Conservation (phyloP, 208 protist genomes). For the Acanthamoeba royreba region DNA sequence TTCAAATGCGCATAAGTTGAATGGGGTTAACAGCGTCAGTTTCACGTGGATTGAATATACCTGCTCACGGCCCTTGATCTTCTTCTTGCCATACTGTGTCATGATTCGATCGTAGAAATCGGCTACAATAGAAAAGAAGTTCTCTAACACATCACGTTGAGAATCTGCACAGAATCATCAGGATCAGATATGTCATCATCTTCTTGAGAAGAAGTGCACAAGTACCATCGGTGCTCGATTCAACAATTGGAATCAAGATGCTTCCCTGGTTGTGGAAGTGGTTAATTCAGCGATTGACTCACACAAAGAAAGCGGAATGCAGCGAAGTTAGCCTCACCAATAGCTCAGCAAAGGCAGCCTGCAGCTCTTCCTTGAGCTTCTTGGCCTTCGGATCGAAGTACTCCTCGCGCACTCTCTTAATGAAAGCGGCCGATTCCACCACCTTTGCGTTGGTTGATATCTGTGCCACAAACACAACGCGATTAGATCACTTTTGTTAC, state of each 20-base stretch:
- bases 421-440: neutral
- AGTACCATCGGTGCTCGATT: neutral
- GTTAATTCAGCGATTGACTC: neutral
- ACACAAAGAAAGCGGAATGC: neutral
- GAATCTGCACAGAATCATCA: neutral
- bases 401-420: neutral
- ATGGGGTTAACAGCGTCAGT: too few species aligned
- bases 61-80: conserved; percentile 30
- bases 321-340: neutral
- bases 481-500: too few species aligned
- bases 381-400: conserved; percentile 47
- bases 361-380: conserved; percentile 26
- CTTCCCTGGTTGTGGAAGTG: neutral
- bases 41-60: neutral
- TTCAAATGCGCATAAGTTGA: too few species aligned
- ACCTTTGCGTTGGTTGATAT: conserved; percentile 18
- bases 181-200: neutral
- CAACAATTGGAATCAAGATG: conserved; percentile 22
- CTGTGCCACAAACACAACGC: neutral
- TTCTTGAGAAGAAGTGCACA: neutral
- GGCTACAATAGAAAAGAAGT: neutral
- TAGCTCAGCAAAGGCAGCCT: conserved; percentile 10
- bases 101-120: conserved; percentile 35
- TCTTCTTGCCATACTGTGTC: conserved; percentile 42
- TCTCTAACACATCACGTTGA: neutral